Evolutionary conservation across 2,329 filamentous ascomycete species (phyloP), one percentile per base, ranked within the genome.

Genomic region (Curvularia sp.): DNA sequence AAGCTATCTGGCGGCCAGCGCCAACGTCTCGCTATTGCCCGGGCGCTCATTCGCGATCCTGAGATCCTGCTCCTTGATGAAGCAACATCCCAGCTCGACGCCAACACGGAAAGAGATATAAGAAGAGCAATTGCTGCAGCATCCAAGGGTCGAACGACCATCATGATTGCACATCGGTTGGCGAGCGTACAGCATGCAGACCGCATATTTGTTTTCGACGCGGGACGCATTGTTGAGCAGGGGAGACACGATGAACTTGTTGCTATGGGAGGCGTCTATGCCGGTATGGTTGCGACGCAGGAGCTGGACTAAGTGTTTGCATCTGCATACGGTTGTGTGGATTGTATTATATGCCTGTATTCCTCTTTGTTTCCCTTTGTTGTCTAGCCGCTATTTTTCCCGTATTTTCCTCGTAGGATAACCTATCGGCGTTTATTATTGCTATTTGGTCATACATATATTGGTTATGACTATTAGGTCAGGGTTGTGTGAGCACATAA

Each of bases 131-230:
- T 82, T 34, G 74, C 72, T 8, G 76, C 74, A 19, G 79, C 78
- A 13, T 74, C 77, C 4, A 70, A 74, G 43, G 80, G 76, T 3
- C 72, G 79, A 53, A 86, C 91, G 1, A 91, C 90, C 60, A 81
- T 95, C 3, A 89, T 90, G 2, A 90, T 95, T 10, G 91, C 91
- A 1, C 91, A 94, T 73, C 82, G 91, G 13, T 80, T 94, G 48
- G 88, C 88, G 0, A 94, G 89, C 12, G 87, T 93, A 19, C 90
- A 91, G 74, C 89, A 93, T 65, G 89, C 90, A 1, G 88, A 94
- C 73, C 80, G 88, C n/a, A 93, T 93, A 41, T 92, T 91, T 67
- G 90, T 94, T 0, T 85, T 95, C 47, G 89, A 89, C 10, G 83
- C 87, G 59, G 86, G 88, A 23, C 83, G 74, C 21, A 82, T 90